Percentiles rank a stretch among this genome's conserved stretches.
These are phyloP conservation scores for Carex sylvatica DNA, from an alignment of 202 grass and related monocot genomes.

Conservation along the genomic window DNA sequence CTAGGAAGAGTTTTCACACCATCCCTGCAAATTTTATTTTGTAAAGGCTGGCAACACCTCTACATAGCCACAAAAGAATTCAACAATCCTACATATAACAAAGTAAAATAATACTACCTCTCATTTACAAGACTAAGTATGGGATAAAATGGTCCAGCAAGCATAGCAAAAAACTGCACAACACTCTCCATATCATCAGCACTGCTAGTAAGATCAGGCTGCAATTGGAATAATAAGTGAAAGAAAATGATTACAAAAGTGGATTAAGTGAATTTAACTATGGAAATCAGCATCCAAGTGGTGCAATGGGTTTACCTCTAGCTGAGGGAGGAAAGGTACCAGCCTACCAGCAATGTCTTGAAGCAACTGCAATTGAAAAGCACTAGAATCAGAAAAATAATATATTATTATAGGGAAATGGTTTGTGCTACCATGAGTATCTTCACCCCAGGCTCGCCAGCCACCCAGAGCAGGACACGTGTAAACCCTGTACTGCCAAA, in stretches of 20 bases:
- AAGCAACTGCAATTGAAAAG: constrained; percentile 59
- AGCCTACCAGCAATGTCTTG: constrained; percentile 74
- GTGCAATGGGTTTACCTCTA: constrained; percentile 58
- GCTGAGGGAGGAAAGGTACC: constrained; percentile 61
- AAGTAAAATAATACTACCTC: constrained; percentile 45
- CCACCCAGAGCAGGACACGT: neutral
- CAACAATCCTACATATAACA: neutral
- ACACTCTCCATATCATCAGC: constrained; percentile 59
- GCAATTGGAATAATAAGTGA: constrained; percentile 37
- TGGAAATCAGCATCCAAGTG: constrained; percentile 16
- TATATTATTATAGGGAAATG: neutral
- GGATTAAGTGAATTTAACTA: constrained; percentile 19
- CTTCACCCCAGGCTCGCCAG: neutral
- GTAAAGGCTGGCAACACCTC: constrained; percentile 6
- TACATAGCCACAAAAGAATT: neutral
- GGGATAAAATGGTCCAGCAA: constrained; percentile 92
- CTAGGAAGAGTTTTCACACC: constrained; percentile 40
- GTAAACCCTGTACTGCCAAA: neutral
- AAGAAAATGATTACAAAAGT: constrained; percentile 26
- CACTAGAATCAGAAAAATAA: constrained; percentile 16
- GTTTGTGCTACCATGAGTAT: neutral
- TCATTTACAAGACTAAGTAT: constrained; percentile 80
- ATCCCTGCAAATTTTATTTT: constrained; percentile 59
- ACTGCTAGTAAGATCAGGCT: constrained; percentile 73
- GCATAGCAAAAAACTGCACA: constrained; percentile 69